A percentile compares a stretch with the other conserved stretches of the same genome.
phyloP scores from a whole-genome alignment of 2,329 filamentous ascomycete species.

The Aspergillus fischeri region DNA sequence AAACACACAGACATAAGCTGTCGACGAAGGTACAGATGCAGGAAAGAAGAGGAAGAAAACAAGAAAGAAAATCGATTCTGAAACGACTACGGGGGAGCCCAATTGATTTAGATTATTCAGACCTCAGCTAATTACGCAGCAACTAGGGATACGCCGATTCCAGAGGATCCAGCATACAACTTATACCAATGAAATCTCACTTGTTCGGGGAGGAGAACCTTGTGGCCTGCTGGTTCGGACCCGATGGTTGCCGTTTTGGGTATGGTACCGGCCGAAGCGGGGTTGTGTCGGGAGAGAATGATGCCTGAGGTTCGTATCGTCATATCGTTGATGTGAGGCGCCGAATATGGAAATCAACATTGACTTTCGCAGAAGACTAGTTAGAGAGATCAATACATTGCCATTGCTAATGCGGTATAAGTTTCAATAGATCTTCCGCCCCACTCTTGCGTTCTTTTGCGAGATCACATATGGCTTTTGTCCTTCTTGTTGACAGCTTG shows the following conservation, averaged over 20 bases:
- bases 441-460: too few species aligned
- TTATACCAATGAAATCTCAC: neutral
- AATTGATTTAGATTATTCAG: neutral
- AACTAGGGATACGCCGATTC: neutral
- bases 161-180: neutral
- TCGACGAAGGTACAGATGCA: neutral
- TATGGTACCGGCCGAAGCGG: slow-evolving; percentile 13
- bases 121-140: neutral
- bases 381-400: too few species aligned
- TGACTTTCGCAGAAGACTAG: too few species aligned
- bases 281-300: neutral
- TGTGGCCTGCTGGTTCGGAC: neutral
- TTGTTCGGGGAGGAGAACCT: neutral
- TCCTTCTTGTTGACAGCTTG: too few species aligned
- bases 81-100: neutral
- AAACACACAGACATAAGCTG: too few species aligned
- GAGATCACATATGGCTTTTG: too few species aligned
- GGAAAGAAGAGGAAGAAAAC: neutral
- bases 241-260: neutral
- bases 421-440: too few species aligned
- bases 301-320: neutral
- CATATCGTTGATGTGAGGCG: too few species aligned
- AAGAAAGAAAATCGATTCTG: neutral
- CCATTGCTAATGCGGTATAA: too few species aligned
- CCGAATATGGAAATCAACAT: too few species aligned